Percentiles rank a stretch among this genome's conserved stretches.
These are phyloP conservation scores for Volvox africanus DNA, from an alignment of 139 green algal species.

Conservation along the genomic window DNA sequence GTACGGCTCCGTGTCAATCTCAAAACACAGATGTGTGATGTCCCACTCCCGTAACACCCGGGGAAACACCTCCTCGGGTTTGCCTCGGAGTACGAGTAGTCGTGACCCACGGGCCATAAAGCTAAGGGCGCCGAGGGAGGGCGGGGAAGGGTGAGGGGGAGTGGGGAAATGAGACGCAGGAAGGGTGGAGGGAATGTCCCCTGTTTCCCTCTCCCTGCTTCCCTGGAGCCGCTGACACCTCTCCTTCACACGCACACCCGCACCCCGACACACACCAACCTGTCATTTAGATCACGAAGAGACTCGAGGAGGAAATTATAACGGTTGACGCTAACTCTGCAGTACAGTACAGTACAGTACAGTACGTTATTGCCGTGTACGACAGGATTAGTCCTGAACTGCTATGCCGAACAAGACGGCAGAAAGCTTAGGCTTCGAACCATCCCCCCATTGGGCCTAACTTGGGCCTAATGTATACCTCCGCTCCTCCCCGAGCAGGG, in stretches of 20 bases:
- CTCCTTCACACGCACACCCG: neutral
- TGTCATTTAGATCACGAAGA: conserved; percentile 82
- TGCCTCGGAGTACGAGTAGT: conserved; percentile 83
- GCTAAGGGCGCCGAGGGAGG: neutral
- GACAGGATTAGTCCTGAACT: neutral
- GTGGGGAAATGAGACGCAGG: neutral
- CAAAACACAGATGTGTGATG: conserved; percentile 81
- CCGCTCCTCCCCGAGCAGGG: no score
- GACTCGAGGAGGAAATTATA: conserved; percentile 90
- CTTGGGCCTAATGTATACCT: no score
- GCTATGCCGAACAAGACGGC: no score
- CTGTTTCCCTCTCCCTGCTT: neutral
- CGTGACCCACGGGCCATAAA: conserved; percentile 58
- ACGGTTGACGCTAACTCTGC: conserved; percentile 83
- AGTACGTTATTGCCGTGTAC: neutral
- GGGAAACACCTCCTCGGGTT: conserved; percentile 63
- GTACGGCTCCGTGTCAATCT: conserved; percentile 93
- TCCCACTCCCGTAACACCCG: conserved; percentile 68
- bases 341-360: neutral
- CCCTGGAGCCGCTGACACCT: neutral
- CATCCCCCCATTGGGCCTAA: no score
- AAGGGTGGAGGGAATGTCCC: neutral
- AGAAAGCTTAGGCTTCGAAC: no score
- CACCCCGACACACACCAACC: conserved; percentile 50
- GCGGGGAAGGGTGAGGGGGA: neutral